phyloP scores from a whole-genome alignment of 2,329 filamentous ascomycete species.

The Colletotrichum melonis region DNA sequence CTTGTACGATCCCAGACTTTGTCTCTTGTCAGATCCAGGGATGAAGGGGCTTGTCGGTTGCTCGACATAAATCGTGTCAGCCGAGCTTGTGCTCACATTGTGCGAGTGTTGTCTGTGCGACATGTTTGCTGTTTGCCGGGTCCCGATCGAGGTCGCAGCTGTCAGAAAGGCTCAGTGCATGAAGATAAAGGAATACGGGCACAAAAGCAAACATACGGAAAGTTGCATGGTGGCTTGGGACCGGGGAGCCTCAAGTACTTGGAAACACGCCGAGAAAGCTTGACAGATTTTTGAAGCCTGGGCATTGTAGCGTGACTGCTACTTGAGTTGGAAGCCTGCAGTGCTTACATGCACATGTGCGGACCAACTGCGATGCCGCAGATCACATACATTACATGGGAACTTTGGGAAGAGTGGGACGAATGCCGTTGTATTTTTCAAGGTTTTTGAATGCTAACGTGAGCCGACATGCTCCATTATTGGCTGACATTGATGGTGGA shows the following conservation, averaged over 20 bases:
- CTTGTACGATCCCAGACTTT: constrained; percentile 14
- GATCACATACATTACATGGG: constrained; percentile 1
- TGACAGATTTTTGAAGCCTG: constrained; percentile 11
- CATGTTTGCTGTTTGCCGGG: constrained; percentile 3
- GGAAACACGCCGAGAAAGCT: constrained; percentile 16
- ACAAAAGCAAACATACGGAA: neutral
- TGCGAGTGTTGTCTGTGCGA: constrained; percentile 29
- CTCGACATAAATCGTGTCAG: constrained; percentile 22
- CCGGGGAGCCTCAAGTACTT: constrained; percentile 20
- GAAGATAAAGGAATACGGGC: neutral
- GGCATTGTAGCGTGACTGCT: neutral
- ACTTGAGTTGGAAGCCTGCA: neutral
- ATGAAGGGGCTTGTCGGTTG: constrained; percentile 22
- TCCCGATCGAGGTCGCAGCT: neutral
- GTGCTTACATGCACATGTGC: neutral
- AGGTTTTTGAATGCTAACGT: constrained; percentile 16
- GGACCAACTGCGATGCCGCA: constrained; percentile 2
- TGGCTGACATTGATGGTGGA: neutral
- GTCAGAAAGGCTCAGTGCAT: neutral
- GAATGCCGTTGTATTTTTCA: constrained; percentile 10
- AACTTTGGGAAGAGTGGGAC: neutral
- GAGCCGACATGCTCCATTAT: constrained; percentile 5
- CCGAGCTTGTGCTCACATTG: constrained; percentile 25
- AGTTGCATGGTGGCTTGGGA: constrained; percentile 11
- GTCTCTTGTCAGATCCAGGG: constrained; percentile 1